phyloP scores from a whole-genome alignment of 768 basidiomycete species.

The Cyclocybe cylindracea region DNA sequence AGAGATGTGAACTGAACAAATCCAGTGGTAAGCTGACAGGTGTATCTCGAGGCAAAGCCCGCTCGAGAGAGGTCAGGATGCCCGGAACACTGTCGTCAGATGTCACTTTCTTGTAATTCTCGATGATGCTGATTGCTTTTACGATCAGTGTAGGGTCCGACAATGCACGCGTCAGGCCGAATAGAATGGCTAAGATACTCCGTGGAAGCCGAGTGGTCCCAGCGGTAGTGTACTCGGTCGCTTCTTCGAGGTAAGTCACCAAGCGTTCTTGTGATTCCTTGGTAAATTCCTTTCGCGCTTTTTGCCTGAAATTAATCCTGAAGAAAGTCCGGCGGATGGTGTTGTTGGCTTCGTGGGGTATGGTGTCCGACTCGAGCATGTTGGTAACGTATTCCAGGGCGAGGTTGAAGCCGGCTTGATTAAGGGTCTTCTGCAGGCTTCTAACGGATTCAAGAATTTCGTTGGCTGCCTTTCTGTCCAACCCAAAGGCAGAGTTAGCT shows the following conservation, averaged over 20 bases:
- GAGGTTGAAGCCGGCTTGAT: slow-evolving; percentile 31
- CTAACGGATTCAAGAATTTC: slow-evolving; percentile 23
- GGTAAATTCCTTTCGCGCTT: slow-evolving; percentile 12
- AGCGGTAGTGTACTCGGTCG: slow-evolving; percentile 23
- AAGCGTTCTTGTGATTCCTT: slow-evolving; percentile 26
- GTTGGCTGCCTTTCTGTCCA: slow-evolving; percentile 11
- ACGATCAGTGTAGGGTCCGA: slow-evolving; percentile 25
- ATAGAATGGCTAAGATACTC: slow-evolving; percentile 30
- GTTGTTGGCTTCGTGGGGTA: slow-evolving; percentile 39
- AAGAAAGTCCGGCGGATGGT: slow-evolving; percentile 38
- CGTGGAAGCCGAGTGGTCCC: slow-evolving; percentile 26
- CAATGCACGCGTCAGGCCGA: slow-evolving; percentile 28
- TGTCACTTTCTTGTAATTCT: slow-evolving; percentile 22
- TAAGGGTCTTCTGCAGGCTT: slow-evolving; percentile 24
- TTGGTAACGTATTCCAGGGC: slow-evolving; percentile 28
- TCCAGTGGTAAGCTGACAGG: slow-evolving; percentile 18
- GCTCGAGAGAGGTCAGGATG: slow-evolving; percentile 22
- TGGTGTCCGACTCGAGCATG: slow-evolving; percentile 17
- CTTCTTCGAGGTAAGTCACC: slow-evolving; percentile 29
- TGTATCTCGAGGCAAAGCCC: slow-evolving; percentile 18
- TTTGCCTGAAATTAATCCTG: slow-evolving; percentile 22
- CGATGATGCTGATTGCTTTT: slow-evolving; percentile 28
- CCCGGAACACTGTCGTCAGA: slow-evolving; percentile 26
- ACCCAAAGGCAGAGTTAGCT: slow-evolving; percentile 3
- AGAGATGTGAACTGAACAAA: slow-evolving; percentile 35